Base-by-base conservation (phyloP, 2,329 filamentous ascomycete species). In the Neofusicoccum sp. region DNA sequence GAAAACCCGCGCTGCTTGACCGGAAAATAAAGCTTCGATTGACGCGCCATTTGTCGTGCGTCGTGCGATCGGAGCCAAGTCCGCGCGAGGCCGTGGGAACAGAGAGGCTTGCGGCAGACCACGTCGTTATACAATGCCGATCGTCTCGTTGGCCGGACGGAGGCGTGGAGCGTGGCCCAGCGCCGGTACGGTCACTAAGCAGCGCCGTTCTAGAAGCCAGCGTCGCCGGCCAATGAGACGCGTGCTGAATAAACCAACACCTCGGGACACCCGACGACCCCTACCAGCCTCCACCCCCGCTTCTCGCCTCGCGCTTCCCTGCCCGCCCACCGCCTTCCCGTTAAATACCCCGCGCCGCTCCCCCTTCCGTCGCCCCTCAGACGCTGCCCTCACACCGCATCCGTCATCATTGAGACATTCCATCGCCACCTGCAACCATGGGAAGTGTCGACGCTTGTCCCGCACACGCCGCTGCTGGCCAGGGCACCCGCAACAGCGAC, bases 401-500 rank as follows among this genome's bases (percentile, higher is more conserved):
- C 36, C 50, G 49, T 41, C 11, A 41, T 31, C 16, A 41, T n/a
- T 31, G 22, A 43, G 12, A 14, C 50, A 39, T 31, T 12, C 22
- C 33, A 31, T 22, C 50, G 36, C 31, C 50, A 56, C 12, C 8
- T 7, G 36, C 50, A 56, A 31, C 28, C 16, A 56, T 56, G 50
- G 50, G 50, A 8, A 56, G 50, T n/a, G 31, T 56, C n/a, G 50
- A 56, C 37, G 50, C 36, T 43, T 56, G 50, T 41, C 50, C 50
- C 6, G 50, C 50, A 31, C 50, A 56, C 50, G 50, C 33, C 64
- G 68, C 73, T 66, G 74, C 67, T 63, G 89, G 88, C 68, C 85
- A 85, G 69, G 90, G 90, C 70, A 90, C 88, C 69, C 79, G 81
- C 65, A 91, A 88, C 80, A 72, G 70, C 61, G 88, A 93, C 81